Evolutionary conservation across 257 asterid species (phyloP), one percentile per base, ranked within the genome.

Genomic region (Solanum medicagineum): DNA sequence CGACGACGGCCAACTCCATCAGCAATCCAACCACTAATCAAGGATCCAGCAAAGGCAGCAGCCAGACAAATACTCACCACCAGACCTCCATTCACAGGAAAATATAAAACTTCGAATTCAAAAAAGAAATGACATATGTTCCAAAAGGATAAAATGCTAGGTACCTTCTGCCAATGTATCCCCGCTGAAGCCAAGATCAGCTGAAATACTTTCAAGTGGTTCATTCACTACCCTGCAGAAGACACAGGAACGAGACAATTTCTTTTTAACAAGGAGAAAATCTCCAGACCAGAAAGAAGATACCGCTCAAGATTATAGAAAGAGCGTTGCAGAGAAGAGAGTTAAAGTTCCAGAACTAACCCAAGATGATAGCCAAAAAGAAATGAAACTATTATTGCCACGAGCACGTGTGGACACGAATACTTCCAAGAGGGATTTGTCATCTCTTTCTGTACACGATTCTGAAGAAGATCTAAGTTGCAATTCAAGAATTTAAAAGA

Each of bases 341-440:
- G 29, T 14, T 45, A 22, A 63, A 75, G 62, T 42, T 70, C 26
- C 87, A 86, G 79, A 87, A 90, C 98, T 57, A 83, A 96, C 99
- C 98, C 99, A 47, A 96, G 93, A 90, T 96, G 99, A 90, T 96
- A 96, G 89, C 99, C 99, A 87, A 92, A 94, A 87, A 96, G 90
- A 88, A 96, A 94, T 66, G 97, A 87, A 84, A 93, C 98, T 44
- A 91, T 81, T 51, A 97, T 91, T 71, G 98, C 99, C 54, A 88
- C 97, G 26, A 96, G 91, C 71, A 94, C 99, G 83, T 96, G 96
- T 8, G 98, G 98, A 13, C 94, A 87, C 74, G 98, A 96, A 60
- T 83, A 92, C 91, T 92, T 95, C 99, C 99, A 96, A 20, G 97
- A 92, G 73, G 98, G 98, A 88, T 17, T 89, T 85, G 92, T 81